These are phyloP conservation scores for Symbiodinium pilosum DNA, from an alignment of 73 alveolate genomes.

Conservation along the genomic window DNA sequence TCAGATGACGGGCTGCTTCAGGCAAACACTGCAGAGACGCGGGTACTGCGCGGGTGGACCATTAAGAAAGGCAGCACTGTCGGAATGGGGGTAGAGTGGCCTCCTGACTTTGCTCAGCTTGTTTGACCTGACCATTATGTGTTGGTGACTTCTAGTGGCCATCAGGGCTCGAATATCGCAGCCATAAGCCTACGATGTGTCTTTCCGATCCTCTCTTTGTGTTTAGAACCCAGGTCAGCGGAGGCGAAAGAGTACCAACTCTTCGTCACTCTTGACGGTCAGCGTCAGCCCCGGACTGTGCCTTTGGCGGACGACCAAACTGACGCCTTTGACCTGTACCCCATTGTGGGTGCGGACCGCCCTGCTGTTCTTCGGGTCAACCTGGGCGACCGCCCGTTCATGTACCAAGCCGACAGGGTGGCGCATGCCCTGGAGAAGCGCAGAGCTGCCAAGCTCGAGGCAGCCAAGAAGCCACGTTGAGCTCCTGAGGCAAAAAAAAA, in stretches of 20 bases:
- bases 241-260: constrained; percentile 5
- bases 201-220: background rate
- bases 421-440: background rate
- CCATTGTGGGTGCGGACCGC: constrained; percentile 17
- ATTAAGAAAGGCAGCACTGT: constrained; percentile 45
- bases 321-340: constrained; percentile 13
- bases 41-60: constrained; percentile 26
- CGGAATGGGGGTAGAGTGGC: constrained; percentile 41
- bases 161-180: background rate
- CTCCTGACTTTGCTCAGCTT: background rate
- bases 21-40: constrained; percentile 6
- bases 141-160: background rate
- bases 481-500: too few species aligned
- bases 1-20: constrained; percentile 54
- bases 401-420: background rate
- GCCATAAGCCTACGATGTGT: background rate
- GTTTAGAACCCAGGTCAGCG: too few species aligned
- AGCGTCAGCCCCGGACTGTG: constrained; percentile 4
- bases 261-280: constrained; percentile 47
- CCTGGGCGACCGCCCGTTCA: constrained; percentile 25
- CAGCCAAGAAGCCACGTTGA: too few species aligned
- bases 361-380: constrained; percentile 16
- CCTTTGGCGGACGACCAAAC: constrained; percentile 27
- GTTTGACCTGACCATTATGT: too few species aligned
- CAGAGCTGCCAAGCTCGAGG: background rate